Conservation (phyloP, 345 rosid genomes). For the Capsella bursapastoris region DNA sequence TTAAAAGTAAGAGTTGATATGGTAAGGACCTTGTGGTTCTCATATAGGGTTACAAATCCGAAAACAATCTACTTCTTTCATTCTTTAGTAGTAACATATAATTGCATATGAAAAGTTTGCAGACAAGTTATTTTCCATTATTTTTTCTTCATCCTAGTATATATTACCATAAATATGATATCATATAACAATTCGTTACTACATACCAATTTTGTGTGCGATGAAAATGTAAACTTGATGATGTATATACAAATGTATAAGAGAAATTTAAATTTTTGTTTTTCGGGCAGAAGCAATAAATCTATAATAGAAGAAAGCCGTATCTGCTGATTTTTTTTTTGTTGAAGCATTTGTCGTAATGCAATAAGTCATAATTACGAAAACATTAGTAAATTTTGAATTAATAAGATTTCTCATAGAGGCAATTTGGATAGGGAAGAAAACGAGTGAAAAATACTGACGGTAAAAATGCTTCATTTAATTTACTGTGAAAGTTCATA, state of each 20-base stretch:
- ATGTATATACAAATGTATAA: background rate
- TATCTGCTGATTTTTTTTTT: too few relatives aligned
- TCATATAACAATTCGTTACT: too few relatives aligned
- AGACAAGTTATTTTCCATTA: background rate
- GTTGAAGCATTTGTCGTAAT: too few relatives aligned
- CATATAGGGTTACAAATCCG: background rate
- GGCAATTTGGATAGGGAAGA: background rate
- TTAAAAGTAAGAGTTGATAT: background rate
- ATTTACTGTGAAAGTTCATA: slow-evolving; percentile 10
- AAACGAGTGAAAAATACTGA: background rate
- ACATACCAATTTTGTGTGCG: background rate
- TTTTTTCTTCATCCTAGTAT: background rate
- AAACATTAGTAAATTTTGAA: background rate
- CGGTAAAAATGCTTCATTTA: slow-evolving; percentile 26
- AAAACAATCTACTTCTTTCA: background rate
- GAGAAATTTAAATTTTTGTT: too few relatives aligned
- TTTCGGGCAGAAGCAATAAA: too few relatives aligned
- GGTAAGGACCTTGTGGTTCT: too few relatives aligned
- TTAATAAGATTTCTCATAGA: background rate
- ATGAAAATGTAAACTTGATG: background rate
- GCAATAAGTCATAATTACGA: background rate
- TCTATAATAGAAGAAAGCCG: too few relatives aligned
- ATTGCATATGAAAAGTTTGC: background rate
- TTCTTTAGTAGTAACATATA: background rate
- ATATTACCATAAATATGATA: background rate